Evolutionary conservation across 495 filamentous ascomycete species (phyloP).

Genomic region (Ramalina intermedia): DNA sequence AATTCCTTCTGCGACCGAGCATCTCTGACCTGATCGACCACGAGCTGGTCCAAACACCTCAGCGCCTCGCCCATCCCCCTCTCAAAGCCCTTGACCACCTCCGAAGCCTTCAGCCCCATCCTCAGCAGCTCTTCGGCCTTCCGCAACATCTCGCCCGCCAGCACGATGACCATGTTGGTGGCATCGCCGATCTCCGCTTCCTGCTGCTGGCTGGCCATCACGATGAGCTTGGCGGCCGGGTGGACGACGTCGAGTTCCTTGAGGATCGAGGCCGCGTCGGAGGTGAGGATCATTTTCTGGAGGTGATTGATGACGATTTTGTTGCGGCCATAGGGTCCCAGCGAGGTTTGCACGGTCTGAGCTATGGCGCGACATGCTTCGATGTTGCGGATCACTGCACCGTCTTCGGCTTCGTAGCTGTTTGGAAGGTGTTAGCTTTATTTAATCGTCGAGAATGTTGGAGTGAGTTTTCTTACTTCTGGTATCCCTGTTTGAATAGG

Average conservation of each 20-base stretch:
- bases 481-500: slow-evolving; percentile 94
- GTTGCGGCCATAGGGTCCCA: slow-evolving; percentile 95
- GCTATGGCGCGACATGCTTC: slow-evolving; percentile 96
- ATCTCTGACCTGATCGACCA: slow-evolving; percentile 79
- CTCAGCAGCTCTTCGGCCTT: slow-evolving; percentile 93
- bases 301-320: slow-evolving; percentile 99
- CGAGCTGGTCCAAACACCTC: slow-evolving; percentile 70
- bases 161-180: slow-evolving; percentile 91
- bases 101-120: slow-evolving; percentile 91
- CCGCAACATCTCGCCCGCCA: slow-evolving; percentile 90
- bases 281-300: slow-evolving; percentile 98
- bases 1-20: slow-evolving; percentile 65
- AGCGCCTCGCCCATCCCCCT: slow-evolving; percentile 81
- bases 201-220: slow-evolving; percentile 98
- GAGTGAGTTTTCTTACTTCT: slow-evolving; percentile 53
- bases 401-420: slow-evolving; percentile 97
- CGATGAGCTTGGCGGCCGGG: slow-evolving; percentile 93
- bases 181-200: slow-evolving; percentile 98
- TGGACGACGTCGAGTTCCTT: slow-evolving; percentile 97
- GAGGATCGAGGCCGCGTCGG: slow-evolving; percentile 92
- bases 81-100: slow-evolving; percentile 92
- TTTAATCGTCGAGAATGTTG: slow-evolving; percentile 2
- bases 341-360: slow-evolving; percentile 86
- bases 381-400: slow-evolving; percentile 94
- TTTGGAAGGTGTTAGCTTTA: slow-evolving; percentile 1